phyloP scores from a whole-genome alignment of 768 basidiomycete genomes.

The Termitomyces sp. region DNA sequence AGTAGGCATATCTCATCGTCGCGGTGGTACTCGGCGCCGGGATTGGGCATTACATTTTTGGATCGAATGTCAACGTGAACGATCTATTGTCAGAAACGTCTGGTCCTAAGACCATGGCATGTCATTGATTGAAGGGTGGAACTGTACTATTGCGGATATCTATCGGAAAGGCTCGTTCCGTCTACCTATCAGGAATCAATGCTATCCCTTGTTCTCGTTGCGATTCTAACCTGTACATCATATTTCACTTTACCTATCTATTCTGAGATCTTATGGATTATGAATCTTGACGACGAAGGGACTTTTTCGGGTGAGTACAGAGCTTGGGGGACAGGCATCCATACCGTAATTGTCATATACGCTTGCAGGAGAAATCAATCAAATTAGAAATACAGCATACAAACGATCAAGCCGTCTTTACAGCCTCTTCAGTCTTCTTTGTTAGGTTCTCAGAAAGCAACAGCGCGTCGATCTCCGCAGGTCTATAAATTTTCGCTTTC shows the following conservation, averaged over 20 bases:
- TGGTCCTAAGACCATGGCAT: conserved; percentile 63
- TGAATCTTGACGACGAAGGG: background rate
- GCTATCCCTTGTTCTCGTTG: background rate
- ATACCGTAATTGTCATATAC: background rate
- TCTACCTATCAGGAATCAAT: background rate
- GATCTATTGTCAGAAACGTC: conserved; percentile 40
- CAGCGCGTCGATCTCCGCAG: conserved; percentile 82
- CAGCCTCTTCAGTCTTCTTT: conserved; percentile 82
- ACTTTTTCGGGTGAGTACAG: background rate
- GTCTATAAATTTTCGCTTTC: conserved; percentile 87
- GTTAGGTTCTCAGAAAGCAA: conserved; percentile 73
- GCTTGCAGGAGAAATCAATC: conserved; percentile 3
- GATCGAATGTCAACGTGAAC: conserved; percentile 57
- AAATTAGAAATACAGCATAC: conserved; percentile 21
- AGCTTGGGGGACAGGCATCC: background rate
- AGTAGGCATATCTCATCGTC: conserved; percentile 78
- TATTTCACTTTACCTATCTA: background rate
- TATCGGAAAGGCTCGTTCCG: background rate
- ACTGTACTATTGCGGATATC: background rate
- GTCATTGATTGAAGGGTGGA: conserved; percentile 45
- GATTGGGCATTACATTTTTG: conserved; percentile 77
- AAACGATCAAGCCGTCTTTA: conserved; percentile 46
- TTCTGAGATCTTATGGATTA: too few species aligned
- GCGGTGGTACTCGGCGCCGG: conserved; percentile 81
- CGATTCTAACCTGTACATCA: background rate